Base-by-base conservation (phyloP, 2,329 filamentous ascomycete species). In the Talaromyces sp. region DNA sequence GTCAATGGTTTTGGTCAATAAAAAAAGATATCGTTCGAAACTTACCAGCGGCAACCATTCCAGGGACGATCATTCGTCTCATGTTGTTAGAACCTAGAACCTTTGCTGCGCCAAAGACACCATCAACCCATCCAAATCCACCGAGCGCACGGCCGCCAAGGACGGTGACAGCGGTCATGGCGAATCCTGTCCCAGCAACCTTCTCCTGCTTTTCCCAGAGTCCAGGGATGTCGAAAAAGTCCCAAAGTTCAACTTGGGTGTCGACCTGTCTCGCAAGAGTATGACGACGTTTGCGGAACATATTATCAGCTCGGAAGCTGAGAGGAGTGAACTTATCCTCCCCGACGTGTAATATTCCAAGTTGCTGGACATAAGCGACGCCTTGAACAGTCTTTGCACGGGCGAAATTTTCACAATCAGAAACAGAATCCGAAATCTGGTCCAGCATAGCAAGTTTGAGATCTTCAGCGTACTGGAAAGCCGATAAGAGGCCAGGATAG, bases 191-290 rank as follows among this genome's bases (percentile, higher is more conserved):
- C 43, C 93, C 91, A 6, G 93, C 93, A 59, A 96, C 83, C 81
- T 98, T 99, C 76, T 99, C 95, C 73, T 98, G 93, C 58, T 87
- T 84, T 70, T 97, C 91, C 79, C 96, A 83, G 6, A 98, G 78
- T 11, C 86, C 89, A 19, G 86, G 83, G 74, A 92, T 82, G 74
- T 99, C 95, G 69, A 99, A 90, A 80, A 99, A 98, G 77, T 99
- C 95, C 84, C 84, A 89, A 0, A 96, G 68, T 70, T 99, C 93
- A 4, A 95, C 90, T 58, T 95, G 86, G 21, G 96, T 87, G 63
- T 97, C 87, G 17, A 98, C 87, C 70, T 96, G 88, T 64, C 91
- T 86, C 6, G 91, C 92, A 46, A 96, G 79, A 1, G 86, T 85
- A 73, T 99, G 91, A 62, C 87, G 85, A 69, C 89, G 89, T 46